Percentiles rank a stretch among this genome's conserved stretches.
These are phyloP conservation scores for Rubia balearica DNA, from an alignment of 305 asterid species.

Conservation along the genomic window DNA sequence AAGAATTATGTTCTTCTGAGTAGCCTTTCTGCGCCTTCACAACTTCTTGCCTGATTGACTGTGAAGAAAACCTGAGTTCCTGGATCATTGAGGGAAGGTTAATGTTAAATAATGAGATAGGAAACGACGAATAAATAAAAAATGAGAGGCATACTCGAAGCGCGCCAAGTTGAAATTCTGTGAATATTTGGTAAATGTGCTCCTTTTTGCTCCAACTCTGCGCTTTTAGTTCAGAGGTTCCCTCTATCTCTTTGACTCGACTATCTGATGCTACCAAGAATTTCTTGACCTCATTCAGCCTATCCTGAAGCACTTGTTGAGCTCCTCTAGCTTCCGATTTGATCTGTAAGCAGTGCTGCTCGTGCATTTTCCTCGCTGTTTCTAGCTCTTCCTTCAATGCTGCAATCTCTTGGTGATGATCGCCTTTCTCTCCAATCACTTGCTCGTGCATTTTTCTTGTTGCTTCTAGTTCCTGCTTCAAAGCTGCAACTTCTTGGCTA, in stretches of 20 bases:
- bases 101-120: neutral
- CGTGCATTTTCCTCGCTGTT: constrained; percentile 27
- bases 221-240: constrained; percentile 32
- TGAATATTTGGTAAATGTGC: constrained; percentile 44
- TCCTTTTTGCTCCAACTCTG: constrained; percentile 56
- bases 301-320: constrained; percentile 35
- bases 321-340: constrained; percentile 34
- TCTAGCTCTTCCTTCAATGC: constrained; percentile 13
- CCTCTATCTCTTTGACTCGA: constrained; percentile 51
- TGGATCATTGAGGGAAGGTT: constrained; percentile 24
- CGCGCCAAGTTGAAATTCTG: constrained; percentile 75
- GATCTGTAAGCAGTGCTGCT: constrained; percentile 31
- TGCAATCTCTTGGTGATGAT: constrained; percentile 6
- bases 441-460: neutral
- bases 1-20: constrained; percentile 43
- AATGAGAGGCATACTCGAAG: constrained; percentile 46
- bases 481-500: constrained; percentile 32
- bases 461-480: constrained; percentile 36
- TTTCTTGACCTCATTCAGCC: constrained; percentile 31
- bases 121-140: neutral
- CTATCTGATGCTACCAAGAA: constrained; percentile 32
- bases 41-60: constrained; percentile 69
- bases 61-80: constrained; percentile 71
- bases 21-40: constrained; percentile 51
- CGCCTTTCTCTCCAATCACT: constrained; percentile 1